Evolutionary conservation across 805 yeast species (phyloP), one percentile per base, ranked within the genome.

Genomic region (Starmerella vaccinii): DNA sequence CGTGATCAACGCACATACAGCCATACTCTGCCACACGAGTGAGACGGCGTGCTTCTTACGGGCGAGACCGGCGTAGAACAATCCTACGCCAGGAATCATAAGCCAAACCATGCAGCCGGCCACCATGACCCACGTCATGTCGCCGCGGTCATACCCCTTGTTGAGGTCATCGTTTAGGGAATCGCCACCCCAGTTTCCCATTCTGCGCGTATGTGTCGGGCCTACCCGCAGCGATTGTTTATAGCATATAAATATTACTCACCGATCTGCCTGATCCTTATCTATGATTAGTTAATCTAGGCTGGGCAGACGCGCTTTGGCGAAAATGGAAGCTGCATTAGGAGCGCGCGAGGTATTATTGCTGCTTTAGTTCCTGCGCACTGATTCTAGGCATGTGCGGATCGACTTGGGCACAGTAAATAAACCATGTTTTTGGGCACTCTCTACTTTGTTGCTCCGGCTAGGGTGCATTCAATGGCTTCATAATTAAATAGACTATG

Each of bases 1-100:
- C 1, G 84, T 70, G 7, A 88, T 80, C 29, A 90, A 71, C 59
- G 92, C 81, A 19, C 80, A 80, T 19, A 94, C 87, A 84, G 87
- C 88, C 64, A 92, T 71, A 6, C 95, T 82, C 22, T 95, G 92
- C 97, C 97, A 92, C 47, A 92, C 71, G 47, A 92, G 73, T 7
- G 97, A 85, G 49, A 92, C 71, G n/a, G 97, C 95, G 62, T 92
- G 97, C 68, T 89, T 86, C 68, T 90, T 90, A 68, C 98, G 80
- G 15, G 95, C 81, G 55, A 92, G 71, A 58, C 98, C 98, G 32
- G 95, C 86, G 69, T 90, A 90, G 56, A 90, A 72, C 49, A 92
- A 70, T 54, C 97, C 98, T 48, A 92, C 82, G 55, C 98, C 98
- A 33, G 97, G 97, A 60, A 88, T 77, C 96, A 90, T 92, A 61